A percentile compares a stretch with the other conserved stretches of the same genome.
Evolutionary conservation across 139 green algal species (phyloP).

Genomic region (Micractinium conductrix): DNA sequence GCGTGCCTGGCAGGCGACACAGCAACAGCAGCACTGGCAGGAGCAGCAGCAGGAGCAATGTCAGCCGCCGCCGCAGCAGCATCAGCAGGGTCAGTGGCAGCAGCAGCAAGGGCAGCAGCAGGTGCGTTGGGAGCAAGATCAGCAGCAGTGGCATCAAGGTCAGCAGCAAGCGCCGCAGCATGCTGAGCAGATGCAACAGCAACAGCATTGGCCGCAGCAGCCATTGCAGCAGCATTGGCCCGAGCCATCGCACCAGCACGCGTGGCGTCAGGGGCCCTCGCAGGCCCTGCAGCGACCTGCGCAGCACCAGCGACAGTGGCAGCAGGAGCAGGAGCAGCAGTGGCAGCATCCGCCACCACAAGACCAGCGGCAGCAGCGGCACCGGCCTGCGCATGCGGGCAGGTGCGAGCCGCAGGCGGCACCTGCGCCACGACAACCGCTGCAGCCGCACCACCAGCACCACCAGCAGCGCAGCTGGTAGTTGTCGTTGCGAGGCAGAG

Average conservation of each 20-base stretch:
- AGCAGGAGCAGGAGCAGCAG: neutral
- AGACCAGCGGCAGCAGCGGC: neutral
- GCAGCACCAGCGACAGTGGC: neutral
- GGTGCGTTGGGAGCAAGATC: neutral
- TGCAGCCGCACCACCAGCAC: neutral
- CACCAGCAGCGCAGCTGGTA: neutral
- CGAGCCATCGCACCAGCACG: neutral
- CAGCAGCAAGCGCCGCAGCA: neutral
- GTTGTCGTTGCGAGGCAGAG: too few relatives aligned
- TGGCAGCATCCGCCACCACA: neutral
- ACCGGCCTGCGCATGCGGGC: neutral
- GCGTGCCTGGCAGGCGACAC: neutral
- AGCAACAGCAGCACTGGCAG: neutral
- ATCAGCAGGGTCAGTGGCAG: conserved; percentile 9
- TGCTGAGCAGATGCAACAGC: neutral
- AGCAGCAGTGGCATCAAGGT: neutral
- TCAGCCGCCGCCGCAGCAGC: neutral
- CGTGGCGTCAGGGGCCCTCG: neutral
- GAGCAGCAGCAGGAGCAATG: neutral
- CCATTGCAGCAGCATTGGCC: neutral
- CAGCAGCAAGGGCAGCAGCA: neutral
- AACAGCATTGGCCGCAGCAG: neutral
- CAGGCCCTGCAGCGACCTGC: neutral
- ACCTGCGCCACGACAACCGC: neutral
- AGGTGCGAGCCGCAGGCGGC: neutral